A percentile compares a stretch with the other conserved stretches of the same genome.
phyloP scores from a whole-genome alignment of 345 rosid genomes.

The Clarkia xantiana region DNA sequence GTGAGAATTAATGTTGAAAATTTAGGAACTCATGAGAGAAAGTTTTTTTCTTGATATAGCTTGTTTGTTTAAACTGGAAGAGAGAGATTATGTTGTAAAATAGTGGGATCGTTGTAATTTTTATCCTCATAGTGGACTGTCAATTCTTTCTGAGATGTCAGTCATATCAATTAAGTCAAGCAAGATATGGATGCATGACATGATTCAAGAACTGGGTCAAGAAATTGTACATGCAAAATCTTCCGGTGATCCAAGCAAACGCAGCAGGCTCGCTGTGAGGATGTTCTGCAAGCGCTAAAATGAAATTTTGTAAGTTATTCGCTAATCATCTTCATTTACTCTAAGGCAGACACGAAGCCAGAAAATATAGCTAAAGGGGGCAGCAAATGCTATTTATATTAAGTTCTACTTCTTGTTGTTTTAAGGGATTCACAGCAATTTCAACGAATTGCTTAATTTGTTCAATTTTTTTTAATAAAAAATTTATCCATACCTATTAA shows the following conservation, averaged over 20 bases:
- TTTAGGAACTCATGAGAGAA: constrained; percentile 1
- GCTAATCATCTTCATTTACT: not conserved
- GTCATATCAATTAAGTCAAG: constrained; percentile 8
- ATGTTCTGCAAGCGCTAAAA: constrained; percentile 7
- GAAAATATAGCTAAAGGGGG: no score
- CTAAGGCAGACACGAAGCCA: no score
- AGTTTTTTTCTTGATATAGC: constrained; percentile 14
- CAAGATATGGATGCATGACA: constrained; percentile 18
- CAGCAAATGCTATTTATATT: no score
- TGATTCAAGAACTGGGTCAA: constrained; percentile 18
- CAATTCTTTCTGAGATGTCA: constrained; percentile 8
- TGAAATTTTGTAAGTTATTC: constrained; percentile 8
- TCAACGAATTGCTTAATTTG: no score
- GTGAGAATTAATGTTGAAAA: constrained; percentile 9
- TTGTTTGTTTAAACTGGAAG: constrained; percentile 14
- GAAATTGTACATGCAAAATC: constrained; percentile 16
- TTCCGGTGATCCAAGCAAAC: constrained; percentile 8
- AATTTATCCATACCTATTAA: no score
- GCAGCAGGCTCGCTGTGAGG: constrained; percentile 11
- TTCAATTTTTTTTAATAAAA: no score
- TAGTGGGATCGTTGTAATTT: constrained; percentile 5
- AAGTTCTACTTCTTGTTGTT: no score
- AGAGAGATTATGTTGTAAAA: not conserved
- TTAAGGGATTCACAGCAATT: no score
- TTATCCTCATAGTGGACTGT: constrained; percentile 7